Evolutionary conservation across 805 yeast genomes (phyloP), one percentile per base, ranked within the genome.

Genomic region (Priceomyces melissophilus): DNA sequence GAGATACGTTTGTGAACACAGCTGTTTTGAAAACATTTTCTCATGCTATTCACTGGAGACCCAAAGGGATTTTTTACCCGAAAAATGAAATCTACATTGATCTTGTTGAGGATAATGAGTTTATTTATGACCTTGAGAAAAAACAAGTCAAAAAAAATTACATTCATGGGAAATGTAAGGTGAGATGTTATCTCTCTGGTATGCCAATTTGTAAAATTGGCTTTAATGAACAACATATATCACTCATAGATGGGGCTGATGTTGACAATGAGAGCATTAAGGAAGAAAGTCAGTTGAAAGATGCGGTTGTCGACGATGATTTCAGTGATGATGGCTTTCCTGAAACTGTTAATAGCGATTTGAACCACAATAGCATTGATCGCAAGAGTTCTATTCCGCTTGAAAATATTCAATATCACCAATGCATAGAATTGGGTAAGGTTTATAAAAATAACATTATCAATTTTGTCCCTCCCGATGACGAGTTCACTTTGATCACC

Each of bases 381-480:
- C 30, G 31, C 10, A 30, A 31, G 7, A 32, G 26, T 16, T 40
- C 40, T 16, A 57, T 68, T 6, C 71, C 73, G 10, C 58, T 69
- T 25, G 45, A 62, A 3, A 65, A 67, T 40, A 63, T 66, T 25
- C 73, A 66, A 70, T 51, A 65, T 67, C 60, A 70, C 52, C 67
- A 88, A 63, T 88, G 96, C 64, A 95, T 88, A n/a, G 72, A 84
- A 38, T 63, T 87, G 30, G 77, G 82, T 2, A 72, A 81, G 38
- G 75, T 85, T 47, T 95, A 90, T 58, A 58, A 65, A 12, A 73
- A 75, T 5, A 82, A 88, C 50, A 75, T 79, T 42, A 79, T 90
- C 26, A 78, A 82, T 23, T 90, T 89, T 58, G 78, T 84, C 12
- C 96, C 97, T 11, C 96, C 96, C 0, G 96, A 88, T 37, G 74